Conservation (phyloP, 192 early-diverging fungal genomes). For the Coemansia sp. region DNA sequence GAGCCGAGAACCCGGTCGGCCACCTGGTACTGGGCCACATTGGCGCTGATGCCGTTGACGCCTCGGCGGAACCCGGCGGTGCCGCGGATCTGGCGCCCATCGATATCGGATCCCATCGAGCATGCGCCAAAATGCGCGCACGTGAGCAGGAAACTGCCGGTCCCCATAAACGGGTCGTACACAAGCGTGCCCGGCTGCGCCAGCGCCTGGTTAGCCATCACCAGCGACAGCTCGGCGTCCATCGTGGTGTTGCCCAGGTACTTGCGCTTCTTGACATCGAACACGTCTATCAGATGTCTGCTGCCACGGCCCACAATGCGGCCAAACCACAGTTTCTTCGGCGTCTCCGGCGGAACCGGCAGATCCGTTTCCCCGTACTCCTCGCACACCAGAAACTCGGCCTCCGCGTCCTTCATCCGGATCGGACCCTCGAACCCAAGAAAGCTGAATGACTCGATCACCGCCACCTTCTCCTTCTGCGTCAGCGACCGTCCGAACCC, state of each 20-base stretch:
- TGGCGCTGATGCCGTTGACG: slow-evolving; percentile 66
- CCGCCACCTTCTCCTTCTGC: slow-evolving; percentile 69
- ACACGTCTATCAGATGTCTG: slow-evolving; percentile 71
- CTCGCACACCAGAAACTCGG: slow-evolving; percentile 72
- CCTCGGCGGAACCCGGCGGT: slow-evolving; percentile 54
- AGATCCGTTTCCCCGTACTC: slow-evolving; percentile 69
- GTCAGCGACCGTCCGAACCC: slow-evolving; percentile 76
- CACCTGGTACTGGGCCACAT: slow-evolving; percentile 83
- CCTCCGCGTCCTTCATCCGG: slow-evolving; percentile 77
- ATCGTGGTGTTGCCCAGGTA: slow-evolving; percentile 97
- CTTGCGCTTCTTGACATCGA: slow-evolving; percentile 91
- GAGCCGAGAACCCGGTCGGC: slow-evolving; percentile 74
- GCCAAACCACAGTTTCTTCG: slow-evolving; percentile 68
- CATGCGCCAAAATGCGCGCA: slow-evolving; percentile 92
- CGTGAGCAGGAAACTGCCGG: slow-evolving; percentile 90
- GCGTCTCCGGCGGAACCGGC: slow-evolving; percentile 11
- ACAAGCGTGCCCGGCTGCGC: slow-evolving; percentile 73
- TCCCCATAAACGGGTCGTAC: slow-evolving; percentile 97
- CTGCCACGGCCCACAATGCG: slow-evolving; percentile 68
- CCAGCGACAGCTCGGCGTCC: slow-evolving; percentile 96
- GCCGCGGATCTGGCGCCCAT: slow-evolving; percentile 96
- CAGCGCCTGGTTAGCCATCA: slow-evolving; percentile 95
- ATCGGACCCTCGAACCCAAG: slow-evolving; percentile 81
- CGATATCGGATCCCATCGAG: slow-evolving; percentile 94
- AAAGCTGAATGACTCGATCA: slow-evolving; percentile 86